Percentiles rank a stretch among this genome's conserved stretches.
These are phyloP conservation scores for Tylopilus vinaceipallidus DNA, from an alignment of 768 basidiomycete genomes.

Conservation along the genomic window DNA sequence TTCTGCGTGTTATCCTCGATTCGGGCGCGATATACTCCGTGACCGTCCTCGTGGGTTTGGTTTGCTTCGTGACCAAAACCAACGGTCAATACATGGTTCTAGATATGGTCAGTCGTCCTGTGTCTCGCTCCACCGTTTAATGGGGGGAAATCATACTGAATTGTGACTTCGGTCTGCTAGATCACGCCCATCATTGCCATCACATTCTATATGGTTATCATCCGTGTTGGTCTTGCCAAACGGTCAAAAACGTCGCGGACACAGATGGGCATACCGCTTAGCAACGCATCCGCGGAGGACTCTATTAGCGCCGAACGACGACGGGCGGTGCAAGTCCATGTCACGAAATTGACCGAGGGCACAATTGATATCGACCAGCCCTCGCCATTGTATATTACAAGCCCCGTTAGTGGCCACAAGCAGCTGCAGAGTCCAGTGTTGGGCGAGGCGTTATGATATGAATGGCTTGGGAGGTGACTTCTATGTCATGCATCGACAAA, in stretches of 20 bases:
- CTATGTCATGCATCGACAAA: too few species aligned
- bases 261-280: neutral
- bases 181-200: conserved; percentile 13
- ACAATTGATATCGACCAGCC: too few species aligned
- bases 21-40: conserved; percentile 4
- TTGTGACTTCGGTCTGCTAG: too few species aligned
- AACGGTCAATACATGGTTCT: conserved; percentile 7
- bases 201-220: conserved; percentile 19
- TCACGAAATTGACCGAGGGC: neutral
- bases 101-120: conserved; percentile 2
- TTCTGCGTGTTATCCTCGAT: conserved; percentile 2
- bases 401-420: too few species aligned
- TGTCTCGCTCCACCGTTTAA: neutral
- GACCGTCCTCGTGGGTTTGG: neutral
- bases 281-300: too few species aligned
- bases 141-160: too few species aligned
- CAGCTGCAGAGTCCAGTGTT: too few species aligned
- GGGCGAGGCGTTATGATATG: too few species aligned
- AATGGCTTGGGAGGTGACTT: too few species aligned
- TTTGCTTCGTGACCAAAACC: neutral
- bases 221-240: conserved; percentile 6
- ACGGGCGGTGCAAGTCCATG: neutral
- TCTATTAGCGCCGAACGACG: neutral
- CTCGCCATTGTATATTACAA: too few species aligned
- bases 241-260: neutral